phyloP scores from a whole-genome alignment of 2,329 filamentous ascomycete species.

The Alternaria brassicae region DNA sequence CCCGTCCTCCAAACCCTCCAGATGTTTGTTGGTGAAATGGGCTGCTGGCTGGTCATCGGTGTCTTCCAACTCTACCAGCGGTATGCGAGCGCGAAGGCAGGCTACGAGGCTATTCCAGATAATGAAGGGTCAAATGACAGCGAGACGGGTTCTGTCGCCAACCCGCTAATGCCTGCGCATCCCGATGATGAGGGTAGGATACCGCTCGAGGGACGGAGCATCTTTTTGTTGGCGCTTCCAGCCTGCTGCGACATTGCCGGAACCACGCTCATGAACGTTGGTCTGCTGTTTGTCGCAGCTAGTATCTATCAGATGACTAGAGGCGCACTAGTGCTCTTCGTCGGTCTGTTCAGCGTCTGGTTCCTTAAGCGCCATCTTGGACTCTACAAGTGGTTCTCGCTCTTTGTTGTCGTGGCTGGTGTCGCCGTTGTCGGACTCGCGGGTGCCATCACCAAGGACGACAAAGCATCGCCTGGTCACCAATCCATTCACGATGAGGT shows the following conservation, averaged over 20 bases:
- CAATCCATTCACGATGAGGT: conserved; percentile 30
- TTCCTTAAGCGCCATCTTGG: conserved; percentile 82
- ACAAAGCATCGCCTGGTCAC: conserved; percentile 56
- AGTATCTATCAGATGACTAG: conserved; percentile 99
- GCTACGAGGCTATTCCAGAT: conserved; percentile 71
- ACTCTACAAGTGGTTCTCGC: conserved; percentile 90
- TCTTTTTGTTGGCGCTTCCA: conserved; percentile 80
- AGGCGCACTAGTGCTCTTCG: conserved; percentile 92
- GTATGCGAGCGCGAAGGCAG: conserved; percentile 58
- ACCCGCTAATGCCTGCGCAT: conserved; percentile 56
- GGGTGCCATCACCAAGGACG: conserved; percentile 78
- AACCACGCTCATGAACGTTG: conserved; percentile 97
- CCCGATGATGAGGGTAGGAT: conserved; percentile 63
- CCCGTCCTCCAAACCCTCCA: conserved; percentile 94
- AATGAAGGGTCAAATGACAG: conserved; percentile 53
- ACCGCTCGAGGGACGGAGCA: conserved; percentile 71
- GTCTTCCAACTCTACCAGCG: conserved; percentile 70
- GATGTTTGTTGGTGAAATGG: conserved; percentile 97
- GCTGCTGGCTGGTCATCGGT: conserved; percentile 91
- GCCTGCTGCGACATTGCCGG: conserved; percentile 93
- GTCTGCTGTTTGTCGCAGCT: conserved; percentile 89
- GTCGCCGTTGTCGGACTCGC: conserved; percentile 90
- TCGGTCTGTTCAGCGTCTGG: conserved; percentile 91
- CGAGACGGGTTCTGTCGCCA: conserved; percentile 57
- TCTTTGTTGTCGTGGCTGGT: conserved; percentile 85